Base-by-base conservation (phyloP, 2,329 filamentous ascomycete genomes). In the Xylaria sp. region DNA sequence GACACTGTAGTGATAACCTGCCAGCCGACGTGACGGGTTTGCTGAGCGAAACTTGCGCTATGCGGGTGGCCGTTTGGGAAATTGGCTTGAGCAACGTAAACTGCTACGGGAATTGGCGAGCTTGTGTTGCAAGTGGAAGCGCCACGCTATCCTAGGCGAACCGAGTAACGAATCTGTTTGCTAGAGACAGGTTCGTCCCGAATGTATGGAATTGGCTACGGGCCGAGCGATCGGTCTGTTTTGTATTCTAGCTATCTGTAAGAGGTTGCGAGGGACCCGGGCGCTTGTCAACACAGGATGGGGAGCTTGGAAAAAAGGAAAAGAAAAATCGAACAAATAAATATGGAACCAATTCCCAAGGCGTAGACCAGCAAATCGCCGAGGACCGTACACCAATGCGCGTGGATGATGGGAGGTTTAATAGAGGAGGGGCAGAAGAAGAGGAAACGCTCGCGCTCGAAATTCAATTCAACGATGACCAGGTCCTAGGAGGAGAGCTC, bases 401-500 rank as follows among this genome's bases (percentile, higher is more conserved):
- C 41, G 68, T 10, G 68, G 69, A 46, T 67, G 67, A 66, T 70
- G 60, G 28, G 59, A 52, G 70, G 69, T 69, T 66, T 66, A 66
- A 72, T 67, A 54, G 70, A 70, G 73, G 73, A 74, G 74, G 72
- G 74, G 73, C 71, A 73, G 69, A 70, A 69, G 68, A 56, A 66
- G 68, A 55, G 61, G 54, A 67, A 67, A 71, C 70, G 73, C 70
- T 71, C 72, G 69, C 70, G 67, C 64, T 66, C 49, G 72, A 71
- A 72, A 69, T 69, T 59, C 57, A 43, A 65, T 69, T 59, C 57
- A 49, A 65, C 62, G 41, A 71, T 46, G 52, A 60, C 36, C 49
- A 58, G 62, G 64, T 62, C 54, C 70, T 59, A 61, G 56, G 25
- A 61, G 56, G 20, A 60, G 46, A 71, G 68, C 66, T 74, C 73